Evolutionary conservation across 116 monocot genomes (phyloP).

Genomic region (Iris pallida): DNA sequence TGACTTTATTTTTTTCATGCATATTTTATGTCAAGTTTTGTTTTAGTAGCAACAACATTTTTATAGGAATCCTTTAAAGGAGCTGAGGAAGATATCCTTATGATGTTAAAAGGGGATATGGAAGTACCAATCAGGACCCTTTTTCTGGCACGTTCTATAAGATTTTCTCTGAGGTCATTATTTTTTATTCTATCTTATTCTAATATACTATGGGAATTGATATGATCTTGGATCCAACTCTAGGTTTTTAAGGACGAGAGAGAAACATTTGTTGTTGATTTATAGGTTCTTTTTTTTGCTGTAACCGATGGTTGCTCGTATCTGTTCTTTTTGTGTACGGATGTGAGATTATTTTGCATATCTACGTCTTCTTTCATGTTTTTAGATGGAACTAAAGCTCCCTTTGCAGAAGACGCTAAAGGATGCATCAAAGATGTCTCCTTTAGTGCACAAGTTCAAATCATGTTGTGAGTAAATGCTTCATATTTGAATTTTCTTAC

Average conservation of each 20-base stretch:
- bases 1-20: no score
- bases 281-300: constrained; percentile 4
- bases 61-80: constrained; percentile 46
- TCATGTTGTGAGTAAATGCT: constrained; percentile 69
- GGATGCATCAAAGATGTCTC: constrained; percentile 67
- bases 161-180: constrained; percentile 85
- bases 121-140: constrained; percentile 39
- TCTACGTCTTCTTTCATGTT: constrained; percentile 6
- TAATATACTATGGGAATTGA: constrained; percentile 8
- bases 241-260: constrained; percentile 87
- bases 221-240: constrained; percentile 10
- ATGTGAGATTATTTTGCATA: not conserved
- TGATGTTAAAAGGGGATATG: constrained; percentile 27
- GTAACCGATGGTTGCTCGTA: not conserved
- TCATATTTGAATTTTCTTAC: not conserved
- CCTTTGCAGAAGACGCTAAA: constrained; percentile 84
- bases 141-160: constrained; percentile 83
- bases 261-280: constrained; percentile 57
- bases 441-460: constrained; percentile 61
- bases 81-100: constrained; percentile 40
- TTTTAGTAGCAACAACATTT: no score
- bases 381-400: constrained; percentile 67
- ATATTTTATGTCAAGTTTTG: no score
- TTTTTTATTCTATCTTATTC: not conserved
- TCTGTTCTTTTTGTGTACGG: not conserved